Percentiles rank a stretch among this genome's conserved stretches.
Evolutionary conservation across 2,329 filamentous ascomycete genomes (phyloP).

Genomic region (Fusarium sp.): DNA sequence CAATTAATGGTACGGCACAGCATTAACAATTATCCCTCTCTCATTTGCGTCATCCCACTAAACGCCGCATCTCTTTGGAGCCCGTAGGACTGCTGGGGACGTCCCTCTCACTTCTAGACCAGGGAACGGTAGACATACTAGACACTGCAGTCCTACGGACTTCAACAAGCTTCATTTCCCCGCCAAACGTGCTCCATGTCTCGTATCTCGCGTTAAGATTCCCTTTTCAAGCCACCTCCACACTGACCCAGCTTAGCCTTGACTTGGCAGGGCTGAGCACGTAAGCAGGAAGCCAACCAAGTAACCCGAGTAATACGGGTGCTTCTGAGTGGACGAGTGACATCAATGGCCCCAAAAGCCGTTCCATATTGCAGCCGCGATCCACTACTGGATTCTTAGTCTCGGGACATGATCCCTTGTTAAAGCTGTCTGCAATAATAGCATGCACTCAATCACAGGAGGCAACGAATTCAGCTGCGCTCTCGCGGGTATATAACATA

Average conservation of each 20-base stretch:
- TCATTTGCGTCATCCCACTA: too few species aligned
- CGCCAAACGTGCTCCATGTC: neutral
- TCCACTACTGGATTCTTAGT: conserved; percentile 12
- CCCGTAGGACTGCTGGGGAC: too few species aligned
- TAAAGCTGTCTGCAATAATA: neutral
- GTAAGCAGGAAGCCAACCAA: neutral
- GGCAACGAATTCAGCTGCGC: neutral
- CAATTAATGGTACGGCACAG: neutral
- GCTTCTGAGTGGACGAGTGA: conserved; percentile 5
- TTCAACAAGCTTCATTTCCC: too few species aligned
- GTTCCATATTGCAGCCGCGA: neutral
- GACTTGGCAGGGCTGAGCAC: conserved; percentile 34
- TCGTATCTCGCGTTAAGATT: conserved; percentile 27
- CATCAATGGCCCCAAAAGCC: conserved; percentile 8
- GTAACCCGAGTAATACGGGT: conserved; percentile 38
- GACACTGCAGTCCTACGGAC: too few species aligned
- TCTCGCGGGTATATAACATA: conserved; percentile 21
- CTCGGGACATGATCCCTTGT: conserved; percentile 40
- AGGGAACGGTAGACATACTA: too few species aligned
- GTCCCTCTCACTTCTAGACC: too few species aligned
- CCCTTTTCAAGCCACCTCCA: conserved; percentile 24
- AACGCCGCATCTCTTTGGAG: too few species aligned
- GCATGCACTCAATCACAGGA: neutral
- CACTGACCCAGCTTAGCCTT: conserved; percentile 9
- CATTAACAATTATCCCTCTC: neutral